Conservation (phyloP, 129 eudicot genomes). For the Flaveria ramosissima region DNA sequence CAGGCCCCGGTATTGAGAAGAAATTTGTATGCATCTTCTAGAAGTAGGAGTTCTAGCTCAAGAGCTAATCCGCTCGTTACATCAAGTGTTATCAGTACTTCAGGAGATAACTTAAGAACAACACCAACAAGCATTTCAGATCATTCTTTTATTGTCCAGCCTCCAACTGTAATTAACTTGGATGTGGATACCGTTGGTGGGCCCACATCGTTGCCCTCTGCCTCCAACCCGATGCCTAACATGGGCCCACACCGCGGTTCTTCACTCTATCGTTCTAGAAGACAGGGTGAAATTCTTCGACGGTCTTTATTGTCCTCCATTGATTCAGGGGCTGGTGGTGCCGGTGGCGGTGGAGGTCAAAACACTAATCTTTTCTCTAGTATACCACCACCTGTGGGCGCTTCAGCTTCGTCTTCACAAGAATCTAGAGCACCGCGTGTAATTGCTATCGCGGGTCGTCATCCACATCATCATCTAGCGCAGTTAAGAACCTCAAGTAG, state of each 20-base stretch:
- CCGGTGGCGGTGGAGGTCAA: conserved; percentile 32
- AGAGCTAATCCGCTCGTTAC: conserved; percentile 40
- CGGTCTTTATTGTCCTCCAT: conserved; percentile 52
- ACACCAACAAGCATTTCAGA: conserved; percentile 55
- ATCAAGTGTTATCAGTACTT: conserved; percentile 21
- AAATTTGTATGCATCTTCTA: conserved; percentile 41
- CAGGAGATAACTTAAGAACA: conserved; percentile 47
- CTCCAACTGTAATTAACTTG: conserved; percentile 50
- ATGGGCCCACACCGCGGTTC: conserved; percentile 27
- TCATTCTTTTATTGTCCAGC: conserved; percentile 59
- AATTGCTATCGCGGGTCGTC: conserved; percentile 42
- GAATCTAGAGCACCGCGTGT: conserved; percentile 47
- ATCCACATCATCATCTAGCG: conserved; percentile 9
- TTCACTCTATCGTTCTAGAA: conserved; percentile 59
- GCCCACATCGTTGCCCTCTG: conserved; percentile 26
- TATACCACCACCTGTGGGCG: conserved; percentile 38
- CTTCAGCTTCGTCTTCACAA: conserved; percentile 31
- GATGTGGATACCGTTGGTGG: conserved; percentile 39
- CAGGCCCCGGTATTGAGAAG: conserved; percentile 47
- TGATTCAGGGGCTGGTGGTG: conserved; percentile 32
- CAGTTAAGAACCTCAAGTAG: conserved; percentile 59
- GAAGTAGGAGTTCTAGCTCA: conserved; percentile 52
- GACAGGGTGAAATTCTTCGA: conserved; percentile 66
- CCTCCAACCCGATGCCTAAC: neutral
- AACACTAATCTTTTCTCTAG: conserved; percentile 30